Base-by-base conservation (phyloP, 805 yeast genomes). In the Wickerhamomyces tratensis region DNA sequence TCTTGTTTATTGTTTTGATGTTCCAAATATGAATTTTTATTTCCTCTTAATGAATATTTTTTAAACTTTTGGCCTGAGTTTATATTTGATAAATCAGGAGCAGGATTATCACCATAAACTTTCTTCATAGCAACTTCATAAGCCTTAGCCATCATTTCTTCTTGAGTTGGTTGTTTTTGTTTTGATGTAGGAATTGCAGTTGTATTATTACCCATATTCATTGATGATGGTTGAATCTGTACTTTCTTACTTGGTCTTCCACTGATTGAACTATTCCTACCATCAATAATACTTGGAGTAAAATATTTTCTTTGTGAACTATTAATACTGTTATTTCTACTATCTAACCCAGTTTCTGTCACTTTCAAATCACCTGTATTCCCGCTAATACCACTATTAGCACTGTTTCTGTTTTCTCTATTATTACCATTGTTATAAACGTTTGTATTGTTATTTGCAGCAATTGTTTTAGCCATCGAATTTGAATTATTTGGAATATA, bases 101-200 rank as follows among this genome's bases (percentile, higher is more conserved):
- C 46, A 38, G 40, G 44, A 14, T 45, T 47, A 42, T 58, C 63
- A 5, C 79, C 80, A 51, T 76, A 76, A 2, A 78, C 82, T 44
- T 65, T 74, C 41, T 64, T 66, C 53, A 67, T 64, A 1, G 85
- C 84, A 9, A 72, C 71, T 48, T 69, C 71, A 46, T 69, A 61
- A 0, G 84, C 84, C 44, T 63, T 62, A 20, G 64, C 66, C 49
- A 77, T 77, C 65, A 76, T 64, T 46, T 77, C 80, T 38, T 34
- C 30, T 20, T 27, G 34, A 14, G 31, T 30, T 41, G 15, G 37
- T 29, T 20, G 36, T 31, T 31, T 37, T 7, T 30, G 10, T 7
- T 20, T 31, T 5, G 26, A n/a, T 27, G 30, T 8, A 27, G 30
- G 10, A 10, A 25, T 13, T 25, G 29, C 20, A 26, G 27, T 9